phyloP scores from a whole-genome alignment of 305 asterid species.

The Vinca major region DNA sequence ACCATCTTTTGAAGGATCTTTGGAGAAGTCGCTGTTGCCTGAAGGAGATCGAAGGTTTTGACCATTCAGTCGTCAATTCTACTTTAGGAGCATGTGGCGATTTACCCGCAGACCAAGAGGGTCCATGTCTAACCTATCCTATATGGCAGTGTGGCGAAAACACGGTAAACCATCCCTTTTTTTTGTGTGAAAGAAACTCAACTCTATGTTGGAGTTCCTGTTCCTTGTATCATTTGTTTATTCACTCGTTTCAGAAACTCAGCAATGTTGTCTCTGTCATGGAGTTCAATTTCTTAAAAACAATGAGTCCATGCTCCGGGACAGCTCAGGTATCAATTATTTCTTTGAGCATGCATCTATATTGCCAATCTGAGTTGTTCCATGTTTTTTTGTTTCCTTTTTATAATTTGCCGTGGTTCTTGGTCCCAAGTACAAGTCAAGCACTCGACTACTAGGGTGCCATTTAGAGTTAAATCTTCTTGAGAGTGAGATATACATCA shows the following conservation, averaged over 20 bases:
- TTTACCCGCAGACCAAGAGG: constrained; percentile 50
- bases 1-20: constrained; percentile 48
- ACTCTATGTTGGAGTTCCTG: neutral
- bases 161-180: constrained; percentile 35
- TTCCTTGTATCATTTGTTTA: neutral
- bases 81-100: constrained; percentile 81
- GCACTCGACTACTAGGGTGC: no score
- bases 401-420: no score
- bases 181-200: neutral
- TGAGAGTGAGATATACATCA: constrained; percentile 4
- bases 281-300: constrained; percentile 71
- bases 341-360: constrained; percentile 1
- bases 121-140: constrained; percentile 59
- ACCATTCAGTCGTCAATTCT: constrained; percentile 59
- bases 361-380: neutral
- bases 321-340: constrained; percentile 48
- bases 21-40: constrained; percentile 82
- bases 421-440: no score
- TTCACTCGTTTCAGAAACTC: constrained; percentile 45
- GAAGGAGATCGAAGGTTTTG: constrained; percentile 73
- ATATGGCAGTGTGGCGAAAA: constrained; percentile 80
- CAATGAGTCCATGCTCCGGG: constrained; percentile 56
- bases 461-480: neutral
- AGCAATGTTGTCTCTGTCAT: constrained; percentile 48
- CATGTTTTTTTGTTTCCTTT: no score